phyloP scores from a whole-genome alignment of 2,329 filamentous ascomycete species.

The Ceratocystis huliohia region DNA sequence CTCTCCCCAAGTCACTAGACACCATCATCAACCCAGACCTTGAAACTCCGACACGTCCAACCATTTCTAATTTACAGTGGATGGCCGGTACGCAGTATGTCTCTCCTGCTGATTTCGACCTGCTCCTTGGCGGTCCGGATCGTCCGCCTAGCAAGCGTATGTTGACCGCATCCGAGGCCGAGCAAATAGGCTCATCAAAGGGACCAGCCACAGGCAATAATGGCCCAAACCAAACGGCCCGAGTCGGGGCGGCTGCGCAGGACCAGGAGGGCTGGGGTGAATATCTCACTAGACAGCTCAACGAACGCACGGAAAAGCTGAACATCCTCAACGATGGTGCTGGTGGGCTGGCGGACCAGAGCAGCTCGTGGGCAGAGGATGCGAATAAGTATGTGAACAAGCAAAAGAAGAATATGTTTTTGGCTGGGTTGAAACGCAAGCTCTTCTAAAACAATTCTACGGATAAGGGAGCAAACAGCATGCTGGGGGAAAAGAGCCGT shows the following conservation, averaged over 20 bases:
- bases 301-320: slow-evolving; percentile 80
- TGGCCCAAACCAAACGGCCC: slow-evolving; percentile 23
- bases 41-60: slow-evolving; percentile 64
- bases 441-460: slow-evolving; percentile 29
- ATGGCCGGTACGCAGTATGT: slow-evolving; percentile 89
- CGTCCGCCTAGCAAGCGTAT: slow-evolving; percentile 81
- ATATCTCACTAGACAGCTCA: slow-evolving; percentile 75
- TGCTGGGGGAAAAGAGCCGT: no score
- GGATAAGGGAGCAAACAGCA: no score
- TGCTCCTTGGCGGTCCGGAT: slow-evolving; percentile 79
- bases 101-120: slow-evolving; percentile 72
- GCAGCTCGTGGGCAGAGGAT: slow-evolving; percentile 72
- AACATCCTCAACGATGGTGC: slow-evolving; percentile 73
- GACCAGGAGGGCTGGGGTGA: slow-evolving; percentile 55
- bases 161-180: slow-evolving; percentile 60
- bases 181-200: slow-evolving; percentile 27
- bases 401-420: slow-evolving; percentile 75
- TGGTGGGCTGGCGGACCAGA: slow-evolving; percentile 68
- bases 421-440: slow-evolving; percentile 55
- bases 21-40: slow-evolving; percentile 66
- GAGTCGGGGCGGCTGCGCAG: slow-evolving; percentile 22
- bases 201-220: slow-evolving; percentile 23
- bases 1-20: slow-evolving; percentile 52
- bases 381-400: slow-evolving; percentile 74
- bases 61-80: slow-evolving; percentile 93